Percentiles rank a stretch among this genome's conserved stretches.
phyloP scores from a whole-genome alignment of 441 rosid species.

The Eutrema salsugineum region DNA sequence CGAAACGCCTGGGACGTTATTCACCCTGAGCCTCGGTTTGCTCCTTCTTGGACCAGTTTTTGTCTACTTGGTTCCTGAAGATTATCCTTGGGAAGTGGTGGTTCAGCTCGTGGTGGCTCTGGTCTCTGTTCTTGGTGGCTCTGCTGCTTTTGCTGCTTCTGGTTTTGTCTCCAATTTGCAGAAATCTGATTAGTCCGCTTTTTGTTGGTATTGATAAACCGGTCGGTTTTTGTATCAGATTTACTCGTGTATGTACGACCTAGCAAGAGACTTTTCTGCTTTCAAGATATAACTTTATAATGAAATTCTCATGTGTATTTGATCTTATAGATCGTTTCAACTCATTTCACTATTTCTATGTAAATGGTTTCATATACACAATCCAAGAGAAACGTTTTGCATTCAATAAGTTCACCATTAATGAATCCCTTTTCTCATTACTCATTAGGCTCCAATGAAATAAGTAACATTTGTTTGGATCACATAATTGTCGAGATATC shows the following conservation, averaged over 20 bases:
- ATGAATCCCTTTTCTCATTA: not conserved
- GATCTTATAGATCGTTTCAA: not conserved
- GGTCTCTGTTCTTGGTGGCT: conserved; percentile 61
- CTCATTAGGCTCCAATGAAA: not conserved
- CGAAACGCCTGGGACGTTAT: conserved; percentile 58
- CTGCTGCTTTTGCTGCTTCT: conserved; percentile 88
- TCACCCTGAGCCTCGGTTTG: conserved; percentile 60
- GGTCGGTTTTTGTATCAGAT: conserved; percentile 6
- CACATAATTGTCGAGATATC: too few relatives aligned
- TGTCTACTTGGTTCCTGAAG: conserved; percentile 80
- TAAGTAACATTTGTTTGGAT: too few relatives aligned
- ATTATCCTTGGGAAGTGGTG: conserved; percentile 57
- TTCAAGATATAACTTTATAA: not conserved
- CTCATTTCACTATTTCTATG: not conserved
- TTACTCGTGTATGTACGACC: not conserved
- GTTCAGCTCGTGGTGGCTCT: conserved; percentile 57
- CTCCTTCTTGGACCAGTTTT: conserved; percentile 73
- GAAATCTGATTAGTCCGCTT: conserved; percentile 42
- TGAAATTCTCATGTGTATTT: not conserved
- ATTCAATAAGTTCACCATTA: not conserved
- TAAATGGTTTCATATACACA: conserved; percentile 25
- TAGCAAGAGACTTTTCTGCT: not conserved
- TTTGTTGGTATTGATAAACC: conserved; percentile 3
- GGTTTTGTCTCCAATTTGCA: conserved; percentile 82
- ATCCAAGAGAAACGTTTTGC: not conserved